Evolutionary conservation across 176 grass and related monocot genomes (phyloP).

Genomic region (Oryza longistaminata): DNA sequence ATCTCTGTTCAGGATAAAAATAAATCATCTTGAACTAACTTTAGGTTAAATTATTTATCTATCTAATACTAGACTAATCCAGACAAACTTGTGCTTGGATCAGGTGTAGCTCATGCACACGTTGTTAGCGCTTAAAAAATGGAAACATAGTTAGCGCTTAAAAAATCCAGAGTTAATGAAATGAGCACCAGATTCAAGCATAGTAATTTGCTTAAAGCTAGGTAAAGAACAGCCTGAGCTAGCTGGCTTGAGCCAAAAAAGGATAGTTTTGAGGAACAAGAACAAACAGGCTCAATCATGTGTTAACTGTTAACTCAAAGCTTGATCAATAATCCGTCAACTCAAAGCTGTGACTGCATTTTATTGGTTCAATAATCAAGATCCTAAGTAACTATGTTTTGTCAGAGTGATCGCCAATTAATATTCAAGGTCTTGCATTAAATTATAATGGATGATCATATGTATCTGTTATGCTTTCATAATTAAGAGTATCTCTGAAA

Average conservation of each 20-base stretch:
- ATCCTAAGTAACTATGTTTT: background rate
- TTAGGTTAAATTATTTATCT: background rate
- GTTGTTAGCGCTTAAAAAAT: background rate
- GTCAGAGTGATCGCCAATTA: background rate
- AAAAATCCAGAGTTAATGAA: background rate
- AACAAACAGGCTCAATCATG: background rate
- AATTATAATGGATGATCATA: background rate
- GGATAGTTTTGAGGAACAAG: background rate
- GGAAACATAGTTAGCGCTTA: background rate
- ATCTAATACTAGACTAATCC: background rate
- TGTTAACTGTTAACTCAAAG: background rate
- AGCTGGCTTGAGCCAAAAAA: background rate
- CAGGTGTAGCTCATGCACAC: background rate
- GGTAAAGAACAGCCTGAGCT: background rate
- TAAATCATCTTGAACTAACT: background rate
- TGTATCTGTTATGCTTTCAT: background rate
- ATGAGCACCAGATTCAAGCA: background rate
- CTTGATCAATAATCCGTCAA: background rate
- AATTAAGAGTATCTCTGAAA: background rate
- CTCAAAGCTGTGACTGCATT: background rate
- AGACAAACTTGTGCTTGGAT: background rate
- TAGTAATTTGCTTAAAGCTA: background rate
- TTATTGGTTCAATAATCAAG: background rate
- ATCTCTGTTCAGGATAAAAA: conserved; percentile 25
- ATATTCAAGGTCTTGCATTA: background rate